Percentiles rank a stretch among this genome's conserved stretches.
Conservation (phyloP, 345 rosid genomes). For the Euphorbia tirucalli region DNA sequence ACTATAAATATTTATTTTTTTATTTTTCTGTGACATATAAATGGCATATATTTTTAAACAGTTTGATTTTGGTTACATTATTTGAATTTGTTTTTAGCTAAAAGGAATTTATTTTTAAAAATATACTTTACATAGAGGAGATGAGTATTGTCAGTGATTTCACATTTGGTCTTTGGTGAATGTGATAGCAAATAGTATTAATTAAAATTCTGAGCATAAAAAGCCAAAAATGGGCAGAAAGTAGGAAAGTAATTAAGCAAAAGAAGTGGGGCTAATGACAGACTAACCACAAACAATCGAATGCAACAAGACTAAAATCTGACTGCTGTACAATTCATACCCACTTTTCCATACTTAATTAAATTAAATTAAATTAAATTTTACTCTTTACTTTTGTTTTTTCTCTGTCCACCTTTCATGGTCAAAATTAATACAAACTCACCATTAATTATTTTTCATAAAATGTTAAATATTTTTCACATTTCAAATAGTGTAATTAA, state of each 20-base stretch:
- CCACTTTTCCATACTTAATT: background rate
- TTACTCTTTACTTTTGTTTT: background rate
- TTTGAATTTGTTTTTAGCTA: too few species aligned
- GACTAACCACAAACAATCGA: slow-evolving; percentile 1
- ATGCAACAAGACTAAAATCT: slow-evolving; percentile 6
- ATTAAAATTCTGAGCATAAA: background rate
- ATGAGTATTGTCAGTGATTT: background rate
- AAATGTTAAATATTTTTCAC: background rate
- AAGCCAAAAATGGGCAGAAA: background rate
- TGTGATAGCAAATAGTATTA: background rate
- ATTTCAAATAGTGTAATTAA: too few species aligned
- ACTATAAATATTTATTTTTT: too few species aligned
- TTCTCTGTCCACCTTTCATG: background rate
- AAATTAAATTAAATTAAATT: too few species aligned
- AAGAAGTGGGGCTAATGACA: background rate
- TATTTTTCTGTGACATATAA: too few species aligned
- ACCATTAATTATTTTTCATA: background rate
- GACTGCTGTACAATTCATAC: slow-evolving; percentile 19
- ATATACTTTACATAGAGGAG: background rate
- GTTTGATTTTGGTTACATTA: too few species aligned
- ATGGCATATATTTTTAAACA: too few species aligned
- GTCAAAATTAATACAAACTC: background rate
- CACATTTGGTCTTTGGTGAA: background rate
- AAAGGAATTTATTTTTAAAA: too few species aligned
- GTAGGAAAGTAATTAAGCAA: background rate